phyloP scores from a whole-genome alignment of 2,329 filamentous ascomycete genomes.

The Capronia americana region DNA sequence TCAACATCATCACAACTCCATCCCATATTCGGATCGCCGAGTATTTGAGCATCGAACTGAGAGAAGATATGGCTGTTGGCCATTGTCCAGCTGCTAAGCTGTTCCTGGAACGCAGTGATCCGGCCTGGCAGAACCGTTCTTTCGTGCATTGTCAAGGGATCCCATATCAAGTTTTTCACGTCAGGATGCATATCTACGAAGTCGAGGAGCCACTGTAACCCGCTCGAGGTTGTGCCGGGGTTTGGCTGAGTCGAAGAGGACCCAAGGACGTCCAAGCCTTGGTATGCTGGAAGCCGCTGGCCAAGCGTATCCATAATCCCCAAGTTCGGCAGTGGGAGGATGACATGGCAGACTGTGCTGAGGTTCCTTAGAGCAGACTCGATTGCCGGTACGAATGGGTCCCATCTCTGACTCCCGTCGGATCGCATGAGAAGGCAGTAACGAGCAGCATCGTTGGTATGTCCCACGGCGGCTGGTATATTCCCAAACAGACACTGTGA shows the following conservation, averaged over 20 bases:
- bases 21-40: background rate
- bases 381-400: constrained; percentile 3
- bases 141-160: constrained; percentile 10
- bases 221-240: background rate
- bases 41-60: background rate
- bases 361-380: constrained; percentile 29
- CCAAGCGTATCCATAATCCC: background rate
- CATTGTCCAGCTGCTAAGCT: background rate
- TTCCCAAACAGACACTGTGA: constrained; percentile 19
- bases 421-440: constrained; percentile 9
- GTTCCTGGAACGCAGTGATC: background rate
- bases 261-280: background rate
- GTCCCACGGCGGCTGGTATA: constrained; percentile 18
- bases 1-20: background rate
- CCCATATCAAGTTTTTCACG: constrained; percentile 16
- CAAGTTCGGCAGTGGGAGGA: constrained; percentile 27
- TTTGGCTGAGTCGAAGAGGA: background rate
- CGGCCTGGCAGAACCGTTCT: background rate
- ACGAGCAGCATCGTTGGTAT: constrained; percentile 15
- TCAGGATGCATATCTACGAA: constrained; percentile 10
- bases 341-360: constrained; percentile 31
- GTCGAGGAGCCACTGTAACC: background rate
- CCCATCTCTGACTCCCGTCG: background rate
- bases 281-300: background rate
- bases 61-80: background rate